Evolutionary conservation across 441 rosid species (phyloP).

Genomic region (Corymbia citriodora): DNA sequence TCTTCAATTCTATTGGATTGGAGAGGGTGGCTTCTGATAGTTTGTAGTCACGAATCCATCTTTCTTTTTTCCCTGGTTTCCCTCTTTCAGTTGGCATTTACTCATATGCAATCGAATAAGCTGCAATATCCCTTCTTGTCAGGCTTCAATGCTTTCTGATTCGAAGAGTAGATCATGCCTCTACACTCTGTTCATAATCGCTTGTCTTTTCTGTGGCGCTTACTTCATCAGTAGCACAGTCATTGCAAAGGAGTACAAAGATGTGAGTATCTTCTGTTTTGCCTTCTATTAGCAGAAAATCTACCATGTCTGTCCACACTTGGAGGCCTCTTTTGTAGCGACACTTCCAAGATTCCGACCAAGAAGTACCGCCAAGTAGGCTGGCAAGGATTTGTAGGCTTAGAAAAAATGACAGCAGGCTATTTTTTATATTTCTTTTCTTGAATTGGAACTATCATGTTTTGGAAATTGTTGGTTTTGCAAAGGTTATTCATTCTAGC

Average conservation of each 20-base stretch:
- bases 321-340: background rate
- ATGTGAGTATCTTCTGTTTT: constrained; percentile 34
- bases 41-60: background rate
- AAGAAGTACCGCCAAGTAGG: background rate
- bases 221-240: constrained; percentile 52
- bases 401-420: background rate
- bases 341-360: background rate
- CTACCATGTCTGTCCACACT: background rate
- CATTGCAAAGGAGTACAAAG: constrained; percentile 38
- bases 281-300: background rate
- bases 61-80: background rate
- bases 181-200: constrained; percentile 37
- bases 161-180: constrained; percentile 54
- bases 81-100: background rate
- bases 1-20: background rate
- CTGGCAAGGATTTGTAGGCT: background rate
- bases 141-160: constrained; percentile 36
- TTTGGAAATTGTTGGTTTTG: background rate
- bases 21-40: background rate
- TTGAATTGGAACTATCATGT: background rate
- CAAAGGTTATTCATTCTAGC: background rate
- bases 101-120: background rate
- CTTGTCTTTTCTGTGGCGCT: constrained; percentile 46
- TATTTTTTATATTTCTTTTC: background rate
- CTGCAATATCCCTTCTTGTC: constrained; percentile 5